These are phyloP conservation scores for Elsinoe arachidis DNA, from an alignment of 2,329 filamentous ascomycete species.

Conservation along the genomic window DNA sequence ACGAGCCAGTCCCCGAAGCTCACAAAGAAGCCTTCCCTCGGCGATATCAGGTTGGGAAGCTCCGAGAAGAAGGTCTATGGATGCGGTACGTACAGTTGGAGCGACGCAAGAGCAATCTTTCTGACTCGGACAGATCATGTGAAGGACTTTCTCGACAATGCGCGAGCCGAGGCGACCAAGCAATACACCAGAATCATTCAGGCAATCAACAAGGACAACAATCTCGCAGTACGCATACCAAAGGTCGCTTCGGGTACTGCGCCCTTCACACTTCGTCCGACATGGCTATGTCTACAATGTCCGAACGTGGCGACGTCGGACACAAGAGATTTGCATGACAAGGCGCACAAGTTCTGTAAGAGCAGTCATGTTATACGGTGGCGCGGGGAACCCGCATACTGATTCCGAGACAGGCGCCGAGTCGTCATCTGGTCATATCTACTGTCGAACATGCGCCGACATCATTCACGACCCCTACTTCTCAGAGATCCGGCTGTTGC, in stretches of 20 bases:
- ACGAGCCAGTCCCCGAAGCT: constrained; percentile 36
- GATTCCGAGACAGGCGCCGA: constrained; percentile 55
- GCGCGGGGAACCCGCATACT: not conserved
- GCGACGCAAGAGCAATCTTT: not conserved
- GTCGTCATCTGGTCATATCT: constrained; percentile 64
- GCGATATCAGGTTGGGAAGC: constrained; percentile 14
- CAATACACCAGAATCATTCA: constrained; percentile 66
- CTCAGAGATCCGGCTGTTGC: constrained; percentile 63
- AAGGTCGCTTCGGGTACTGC: constrained; percentile 32
- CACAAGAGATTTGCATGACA: constrained; percentile 60
- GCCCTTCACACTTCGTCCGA: constrained; percentile 22
- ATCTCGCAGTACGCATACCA: constrained; percentile 59
- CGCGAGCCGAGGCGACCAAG: constrained; percentile 58
- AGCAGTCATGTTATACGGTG: constrained; percentile 1
- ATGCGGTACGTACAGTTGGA: constrained; percentile 30
- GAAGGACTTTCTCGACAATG: constrained; percentile 57
- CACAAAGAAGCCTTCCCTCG: constrained; percentile 25
- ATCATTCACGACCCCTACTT: constrained; percentile 75
- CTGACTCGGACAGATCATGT: constrained; percentile 55
- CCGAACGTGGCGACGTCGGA: constrained; percentile 58
- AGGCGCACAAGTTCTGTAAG: constrained; percentile 65
- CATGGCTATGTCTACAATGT: constrained; percentile 65
- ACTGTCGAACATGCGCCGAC: constrained; percentile 74
- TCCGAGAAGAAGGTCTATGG: constrained; percentile 25
- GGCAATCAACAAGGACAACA: constrained; percentile 60